Base-by-base conservation (phyloP, 208 protist genomes). In the Crithidia fasciculata region DNA sequence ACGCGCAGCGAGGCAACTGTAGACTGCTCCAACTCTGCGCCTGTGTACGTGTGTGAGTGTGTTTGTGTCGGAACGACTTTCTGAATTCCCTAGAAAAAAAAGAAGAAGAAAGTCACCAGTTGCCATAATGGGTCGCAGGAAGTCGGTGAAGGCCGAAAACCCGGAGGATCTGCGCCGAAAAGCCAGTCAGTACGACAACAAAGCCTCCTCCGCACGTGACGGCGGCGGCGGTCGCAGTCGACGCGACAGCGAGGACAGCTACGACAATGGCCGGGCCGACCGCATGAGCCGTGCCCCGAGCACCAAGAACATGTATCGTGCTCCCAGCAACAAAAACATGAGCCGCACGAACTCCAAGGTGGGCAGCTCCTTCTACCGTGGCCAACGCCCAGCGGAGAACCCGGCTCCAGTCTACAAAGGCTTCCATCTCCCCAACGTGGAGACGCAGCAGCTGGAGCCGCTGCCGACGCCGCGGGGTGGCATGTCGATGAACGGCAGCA, bases 41-140 rank as follows among this genome's bases (percentile, higher is more conserved):
- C 28, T 28, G 28, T 28, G 28, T 28, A 28, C 28, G 28, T 28
- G 28, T 28, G 28, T 28, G 28, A 28, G 28, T 28, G 28, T 28
- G 28, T 28, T 0, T 28, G 28, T 28, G 28, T 28, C 28, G 28
- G 28, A 28, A 28, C 28, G 1, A 28, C 28, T 1, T 28, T 28
- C 28, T 28, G 28, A 28, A 28, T 28, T 28, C 28, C 0, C 28
- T 28, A 2, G 28, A 28, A 28, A 28, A 28, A 28, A 28, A 28
- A 28, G 28, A 28, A 28, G 28, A 28, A 28, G 28, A 28, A 28
- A 28, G 28, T 0, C 28, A 28, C 28, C 0, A 28, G 28, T 1
- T 28, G 28, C 28, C 28, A 28, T 28, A 50, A 78, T 78, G 65
- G 72, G 72, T 18, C 65, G 65, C 8, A 54, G 65, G 2, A 78